A percentile compares a stretch with the other conserved stretches of the same genome.
Evolutionary conservation across 23 red algal species (phyloP).

Genomic region (Gracilaria domingensis): DNA sequence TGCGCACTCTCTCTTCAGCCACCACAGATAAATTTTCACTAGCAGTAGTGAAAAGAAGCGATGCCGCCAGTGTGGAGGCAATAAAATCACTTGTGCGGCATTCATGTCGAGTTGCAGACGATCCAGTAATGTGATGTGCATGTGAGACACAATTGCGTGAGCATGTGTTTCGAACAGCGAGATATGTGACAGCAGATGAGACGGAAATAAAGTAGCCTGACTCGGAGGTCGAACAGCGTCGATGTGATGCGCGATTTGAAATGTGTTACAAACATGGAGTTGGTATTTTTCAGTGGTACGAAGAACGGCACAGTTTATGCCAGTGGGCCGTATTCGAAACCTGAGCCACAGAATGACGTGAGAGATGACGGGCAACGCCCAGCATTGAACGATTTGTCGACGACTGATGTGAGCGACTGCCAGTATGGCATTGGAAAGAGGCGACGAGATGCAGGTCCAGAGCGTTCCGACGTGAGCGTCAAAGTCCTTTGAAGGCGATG

Average conservation of each 20-base stretch:
- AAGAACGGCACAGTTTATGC: constrained; percentile 31
- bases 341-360: neutral
- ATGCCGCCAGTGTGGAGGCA: constrained; percentile 14
- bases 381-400: neutral
- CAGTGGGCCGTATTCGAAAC: neutral
- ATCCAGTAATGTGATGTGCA: constrained; percentile 13
- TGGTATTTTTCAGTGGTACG: neutral
- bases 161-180: constrained; percentile 42
- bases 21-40: constrained; percentile 44
- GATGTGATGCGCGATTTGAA: constrained; percentile 48
- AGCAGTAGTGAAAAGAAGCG: constrained; percentile 14
- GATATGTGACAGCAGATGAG: constrained; percentile 22
- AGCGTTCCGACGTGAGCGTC: constrained; percentile 44
- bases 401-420: constrained; percentile 20
- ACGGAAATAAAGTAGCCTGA: constrained; percentile 30
- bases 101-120: constrained; percentile 7
- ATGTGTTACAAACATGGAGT: neutral
- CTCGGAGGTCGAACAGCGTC: neutral
- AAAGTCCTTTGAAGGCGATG: neutral
- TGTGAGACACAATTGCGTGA: constrained; percentile 9
- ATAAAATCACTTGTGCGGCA: constrained; percentile 14
- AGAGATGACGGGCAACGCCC: neutral
- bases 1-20: neutral
- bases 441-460: constrained; percentile 25
- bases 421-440: constrained; percentile 5